phyloP scores from a whole-genome alignment of 2,329 filamentous ascomycete genomes.

The Aureobasidium sp. region DNA sequence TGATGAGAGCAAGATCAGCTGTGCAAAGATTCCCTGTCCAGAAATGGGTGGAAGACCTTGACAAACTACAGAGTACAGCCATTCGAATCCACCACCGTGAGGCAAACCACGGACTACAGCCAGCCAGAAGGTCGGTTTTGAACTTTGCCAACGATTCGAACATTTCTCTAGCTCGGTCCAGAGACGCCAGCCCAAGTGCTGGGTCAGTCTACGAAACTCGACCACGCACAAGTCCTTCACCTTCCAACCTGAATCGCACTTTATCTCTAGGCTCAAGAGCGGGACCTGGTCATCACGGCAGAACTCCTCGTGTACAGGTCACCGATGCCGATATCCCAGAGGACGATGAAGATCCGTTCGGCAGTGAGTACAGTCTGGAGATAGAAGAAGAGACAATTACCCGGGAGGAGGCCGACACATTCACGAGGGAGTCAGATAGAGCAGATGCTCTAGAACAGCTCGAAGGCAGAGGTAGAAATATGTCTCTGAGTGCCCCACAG shows the following conservation, averaged over 20 bases:
- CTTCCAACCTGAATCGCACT: neutral
- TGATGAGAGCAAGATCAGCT: constrained; percentile 57
- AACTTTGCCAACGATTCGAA: constrained; percentile 19
- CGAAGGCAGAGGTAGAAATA: neutral
- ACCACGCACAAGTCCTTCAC: neutral
- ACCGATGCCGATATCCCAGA: neutral
- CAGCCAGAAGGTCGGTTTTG: constrained; percentile 36
- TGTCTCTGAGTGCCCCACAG: neutral
- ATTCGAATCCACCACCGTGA: constrained; percentile 43
- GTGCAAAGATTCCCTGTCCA: constrained; percentile 60
- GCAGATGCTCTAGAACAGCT: neutral
- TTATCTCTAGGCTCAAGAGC: constrained; percentile 1
- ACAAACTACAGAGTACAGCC: constrained; percentile 50
- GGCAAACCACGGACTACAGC: constrained; percentile 28
- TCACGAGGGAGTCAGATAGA: neutral
- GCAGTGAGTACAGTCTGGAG: neutral
- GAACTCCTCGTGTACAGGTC: neutral
- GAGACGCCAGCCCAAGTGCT: neutral
- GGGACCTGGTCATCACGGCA: constrained; percentile 1
- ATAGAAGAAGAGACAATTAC: neutral
- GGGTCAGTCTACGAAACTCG: neutral
- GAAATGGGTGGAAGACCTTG: constrained; percentile 57
- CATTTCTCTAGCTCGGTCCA: neutral
- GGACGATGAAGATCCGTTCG: neutral
- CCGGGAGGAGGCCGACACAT: neutral